Percentiles rank a stretch among this genome's conserved stretches.
These are phyloP conservation scores for Thielaviopsis ethacetica DNA, from an alignment of 2,329 filamentous ascomycete species.

Conservation along the genomic window DNA sequence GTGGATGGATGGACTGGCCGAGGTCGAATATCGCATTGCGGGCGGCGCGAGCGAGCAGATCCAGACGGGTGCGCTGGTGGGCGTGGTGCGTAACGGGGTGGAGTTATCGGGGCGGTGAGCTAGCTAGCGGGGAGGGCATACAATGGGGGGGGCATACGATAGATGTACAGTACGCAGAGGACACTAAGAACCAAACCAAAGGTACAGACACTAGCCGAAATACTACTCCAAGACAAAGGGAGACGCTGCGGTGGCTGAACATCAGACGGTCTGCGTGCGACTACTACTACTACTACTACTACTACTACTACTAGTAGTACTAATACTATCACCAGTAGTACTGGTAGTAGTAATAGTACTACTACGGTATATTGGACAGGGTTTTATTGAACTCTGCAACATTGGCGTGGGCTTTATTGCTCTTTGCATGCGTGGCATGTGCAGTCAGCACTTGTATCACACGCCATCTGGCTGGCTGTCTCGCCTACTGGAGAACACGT, in stretches of 20 bases:
- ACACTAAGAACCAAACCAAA: no score
- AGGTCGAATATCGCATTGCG: slow-evolving; percentile 82
- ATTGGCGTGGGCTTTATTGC: background rate
- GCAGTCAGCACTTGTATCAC: no score
- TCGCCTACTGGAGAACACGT: no score
- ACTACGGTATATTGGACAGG: background rate
- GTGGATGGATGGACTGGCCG: slow-evolving; percentile 81
- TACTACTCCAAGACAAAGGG: background rate
- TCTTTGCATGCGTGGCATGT: no score
- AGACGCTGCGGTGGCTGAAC: background rate
- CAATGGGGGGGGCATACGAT: background rate
- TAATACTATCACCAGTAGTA: no score
- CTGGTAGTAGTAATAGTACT: no score
- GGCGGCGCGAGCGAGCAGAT: slow-evolving; percentile 75
- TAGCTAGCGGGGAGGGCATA: no score
- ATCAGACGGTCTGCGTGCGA: background rate
- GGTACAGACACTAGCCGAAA: no score
- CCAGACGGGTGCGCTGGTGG: slow-evolving; percentile 86
- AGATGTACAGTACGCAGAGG: no score
- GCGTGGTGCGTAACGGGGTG: slow-evolving; percentile 71
- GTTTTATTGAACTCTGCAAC: background rate
- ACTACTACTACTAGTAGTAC: no score
- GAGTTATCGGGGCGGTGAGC: slow-evolving; percentile 35
- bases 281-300: background rate
- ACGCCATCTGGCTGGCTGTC: no score